Evolutionary conservation across 192 early-diverging fungal genomes (phyloP).

Genomic region (Gryganskiella cystojenkinii): DNA sequence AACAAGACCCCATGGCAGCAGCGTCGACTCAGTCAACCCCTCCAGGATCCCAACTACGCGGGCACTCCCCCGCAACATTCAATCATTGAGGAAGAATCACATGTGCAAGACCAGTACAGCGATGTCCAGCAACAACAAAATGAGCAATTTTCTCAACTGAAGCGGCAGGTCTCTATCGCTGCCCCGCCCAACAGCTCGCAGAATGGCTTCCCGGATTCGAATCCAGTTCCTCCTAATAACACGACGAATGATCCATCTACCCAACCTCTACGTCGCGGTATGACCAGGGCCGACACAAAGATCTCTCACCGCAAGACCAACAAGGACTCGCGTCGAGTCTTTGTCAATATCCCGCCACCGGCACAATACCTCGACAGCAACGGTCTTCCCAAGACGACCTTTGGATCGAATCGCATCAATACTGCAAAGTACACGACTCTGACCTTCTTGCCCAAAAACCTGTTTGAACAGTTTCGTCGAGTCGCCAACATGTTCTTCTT

Average conservation of each 20-base stretch:
- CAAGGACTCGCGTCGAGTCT: conserved; percentile 64
- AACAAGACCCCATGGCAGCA: conserved; percentile 49
- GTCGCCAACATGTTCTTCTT: conserved; percentile 91
- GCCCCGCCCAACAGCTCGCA: neutral
- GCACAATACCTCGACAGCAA: conserved; percentile 60
- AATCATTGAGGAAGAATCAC: conserved; percentile 9
- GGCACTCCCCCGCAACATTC: conserved; percentile 16
- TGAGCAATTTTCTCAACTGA: neutral
- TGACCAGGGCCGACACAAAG: conserved; percentile 55
- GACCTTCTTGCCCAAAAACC: conserved; percentile 90
- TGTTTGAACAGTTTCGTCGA: conserved; percentile 93
- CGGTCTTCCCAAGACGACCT: conserved; percentile 64
- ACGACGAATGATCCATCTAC: neutral
- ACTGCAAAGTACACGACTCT: conserved; percentile 93
- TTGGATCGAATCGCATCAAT: conserved; percentile 82
- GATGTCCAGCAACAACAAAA: conserved; percentile 1
- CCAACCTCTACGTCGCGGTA: conserved; percentile 10
- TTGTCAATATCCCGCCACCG: conserved; percentile 73
- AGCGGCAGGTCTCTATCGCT: conserved; percentile 40
- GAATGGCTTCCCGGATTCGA: neutral
- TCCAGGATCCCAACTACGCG: conserved; percentile 44
- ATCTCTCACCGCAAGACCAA: conserved; percentile 58
- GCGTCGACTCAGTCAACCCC: conserved; percentile 26
- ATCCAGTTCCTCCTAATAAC: neutral
- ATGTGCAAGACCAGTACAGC: neutral